Conservation (phyloP, 495 filamentous ascomycete species). For the Darksidea phi region DNA sequence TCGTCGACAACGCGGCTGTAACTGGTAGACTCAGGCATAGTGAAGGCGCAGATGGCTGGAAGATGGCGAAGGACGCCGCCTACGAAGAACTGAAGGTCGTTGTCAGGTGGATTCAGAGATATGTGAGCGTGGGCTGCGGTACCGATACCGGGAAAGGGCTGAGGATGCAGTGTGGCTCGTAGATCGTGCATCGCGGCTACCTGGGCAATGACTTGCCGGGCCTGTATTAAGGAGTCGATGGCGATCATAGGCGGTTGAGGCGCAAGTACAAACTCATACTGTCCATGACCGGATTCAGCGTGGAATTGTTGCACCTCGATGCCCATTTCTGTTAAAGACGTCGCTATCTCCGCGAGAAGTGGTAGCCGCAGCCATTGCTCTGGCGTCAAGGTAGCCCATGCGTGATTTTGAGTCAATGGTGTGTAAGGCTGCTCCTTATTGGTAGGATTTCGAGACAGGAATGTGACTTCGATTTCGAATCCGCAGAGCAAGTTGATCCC, state of each 20-base stretch:
- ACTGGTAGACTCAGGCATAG: slow-evolving; percentile 56
- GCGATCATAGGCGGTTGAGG: slow-evolving; percentile 64
- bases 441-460: slow-evolving; percentile 50
- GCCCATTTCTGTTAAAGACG: slow-evolving; percentile 56
- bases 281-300: slow-evolving; percentile 69
- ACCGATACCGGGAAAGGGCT: slow-evolving; percentile 62
- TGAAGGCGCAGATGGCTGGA: slow-evolving; percentile 63
- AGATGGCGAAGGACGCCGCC: slow-evolving; percentile 66
- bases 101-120: slow-evolving; percentile 50
- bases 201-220: slow-evolving; percentile 64
- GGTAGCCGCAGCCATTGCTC: slow-evolving; percentile 57
- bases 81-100: slow-evolving; percentile 57
- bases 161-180: slow-evolving; percentile 75
- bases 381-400: slow-evolving; percentile 59
- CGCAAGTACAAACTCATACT: slow-evolving; percentile 78
- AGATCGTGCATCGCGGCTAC: slow-evolving; percentile 59
- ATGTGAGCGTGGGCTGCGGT: slow-evolving; percentile 70
- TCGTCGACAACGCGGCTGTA: slow-evolving; percentile 66
- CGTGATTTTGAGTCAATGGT: slow-evolving; percentile 52
- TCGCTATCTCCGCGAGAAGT: slow-evolving; percentile 62
- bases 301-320: slow-evolving; percentile 76
- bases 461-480: slow-evolving; percentile 81
- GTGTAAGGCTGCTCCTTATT: slow-evolving; percentile 38
- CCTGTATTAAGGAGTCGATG: slow-evolving; percentile 69
- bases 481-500: slow-evolving; percentile 62